Evolutionary conservation across 2,329 filamentous ascomycete species (phyloP), one percentile per base, ranked within the genome.

Genomic region (Onygena corvina): DNA sequence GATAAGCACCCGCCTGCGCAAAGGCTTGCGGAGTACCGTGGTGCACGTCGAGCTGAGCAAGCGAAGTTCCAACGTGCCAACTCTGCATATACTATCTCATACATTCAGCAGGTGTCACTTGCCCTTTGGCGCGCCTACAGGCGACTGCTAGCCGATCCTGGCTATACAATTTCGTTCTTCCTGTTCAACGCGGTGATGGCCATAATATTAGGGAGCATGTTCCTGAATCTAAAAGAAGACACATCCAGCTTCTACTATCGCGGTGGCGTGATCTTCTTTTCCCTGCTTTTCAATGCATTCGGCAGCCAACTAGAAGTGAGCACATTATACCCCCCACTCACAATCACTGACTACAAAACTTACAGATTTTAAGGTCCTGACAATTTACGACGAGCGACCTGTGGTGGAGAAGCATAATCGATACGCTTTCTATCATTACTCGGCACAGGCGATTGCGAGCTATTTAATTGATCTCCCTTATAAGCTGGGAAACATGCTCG

Each of bases 331-430:
- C 57, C 60, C 50, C 56, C 54, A 2, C 52, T 52, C 8, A 56
- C 61, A 25, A 56, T 62, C 20, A 57, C 57, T 0, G 55, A 52
- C 18, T 53, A 47, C 0, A 53, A 55, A 59, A 60, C 38, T 7
- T 12, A 9, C 2, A 8, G 54, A 50, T n/a, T 0, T 52, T 38
- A 18, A 81, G 73, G 92, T 94, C 62, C 66, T 93, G 23, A 88
- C 85, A 0, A 74, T 94, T 3, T 95, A 92, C 61, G 79, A 85
- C 1, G 87, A 94, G 76, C 83, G 89, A 30, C 84, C 86, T 1
- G 94, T 94, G 59, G 86, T 95, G 52, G 87, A 94, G 62, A 94
- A 94, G 64, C 89, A 95, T 58, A 70, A 75, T 50, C 80, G 84
- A 52, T 94, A 94, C 62, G 87, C 88, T 18, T 74, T 94, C 12